Percentiles rank a stretch among this genome's conserved stretches.
These are phyloP conservation scores for Capsella rubella DNA, from an alignment of 441 rosid species.

Conservation along the genomic window DNA sequence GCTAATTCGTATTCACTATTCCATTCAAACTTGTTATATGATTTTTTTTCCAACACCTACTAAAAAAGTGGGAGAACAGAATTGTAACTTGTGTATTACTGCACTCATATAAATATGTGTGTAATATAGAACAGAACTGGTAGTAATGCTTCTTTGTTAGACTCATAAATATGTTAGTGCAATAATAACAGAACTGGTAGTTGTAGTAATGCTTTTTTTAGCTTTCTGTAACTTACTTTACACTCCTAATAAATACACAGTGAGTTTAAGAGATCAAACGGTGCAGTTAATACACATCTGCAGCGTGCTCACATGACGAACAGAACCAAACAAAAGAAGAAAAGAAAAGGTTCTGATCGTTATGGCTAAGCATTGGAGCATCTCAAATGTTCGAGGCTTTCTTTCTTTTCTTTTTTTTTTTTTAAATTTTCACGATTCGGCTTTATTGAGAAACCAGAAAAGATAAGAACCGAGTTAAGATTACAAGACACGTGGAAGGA, in stretches of 20 bases:
- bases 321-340: not conserved
- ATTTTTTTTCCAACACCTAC: not conserved
- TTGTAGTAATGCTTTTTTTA: not conserved
- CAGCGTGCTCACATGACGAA: constrained; percentile 42
- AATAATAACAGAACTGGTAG: not conserved
- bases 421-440: not conserved
- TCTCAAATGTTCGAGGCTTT: constrained; percentile 34
- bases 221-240: not conserved
- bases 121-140: too few species aligned
- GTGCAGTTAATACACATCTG: constrained; percentile 31
- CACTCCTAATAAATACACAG: constrained; percentile 10
- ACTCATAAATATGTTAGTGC: constrained; percentile 7
- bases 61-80: not conserved
- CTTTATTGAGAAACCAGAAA: not conserved
- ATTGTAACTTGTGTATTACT: not conserved
- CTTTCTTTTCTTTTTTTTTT: not conserved
- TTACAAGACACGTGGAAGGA: constrained; percentile 20
- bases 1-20: not conserved
- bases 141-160: not conserved
- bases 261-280: not conserved
- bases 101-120: not conserved
- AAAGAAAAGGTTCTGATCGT: not conserved
- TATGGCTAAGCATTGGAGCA: constrained; percentile 21
- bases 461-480: constrained; percentile 6
- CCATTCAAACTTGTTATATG: not conserved